Base-by-base conservation (phyloP, 2,329 filamentous ascomycete species). In the Cladophialophora carrionii region DNA sequence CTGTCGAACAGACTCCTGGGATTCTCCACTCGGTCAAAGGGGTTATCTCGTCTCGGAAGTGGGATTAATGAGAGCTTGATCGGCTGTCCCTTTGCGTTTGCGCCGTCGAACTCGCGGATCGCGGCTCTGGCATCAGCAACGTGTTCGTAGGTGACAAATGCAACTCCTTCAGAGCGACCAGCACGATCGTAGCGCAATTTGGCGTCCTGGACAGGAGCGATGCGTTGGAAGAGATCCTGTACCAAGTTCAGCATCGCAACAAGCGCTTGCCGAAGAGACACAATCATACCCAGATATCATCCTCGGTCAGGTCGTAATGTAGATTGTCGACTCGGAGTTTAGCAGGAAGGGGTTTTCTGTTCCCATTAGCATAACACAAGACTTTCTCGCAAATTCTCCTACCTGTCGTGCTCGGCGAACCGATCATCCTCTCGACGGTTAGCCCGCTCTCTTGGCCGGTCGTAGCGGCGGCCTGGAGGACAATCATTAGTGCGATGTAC, bases 291-390 rank as follows among this genome's bases (percentile, higher is more conserved):
- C 90, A 85, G 61, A 96, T 83, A 74, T 96, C 93, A 43, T 89
- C 88, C 76, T 94, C 87, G 12, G 90, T 93, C 68, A 97, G 84
- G 66, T 97, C 93, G 77, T 96, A 97, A 77, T 97, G 93, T 64
- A 97, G 81, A 75, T 96, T 96, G 67, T 96, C 91, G 67, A 96
- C 89, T 70, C 89, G 88, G 70, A 97, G 78, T 78, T 91, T 94
- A 53, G 88, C 83, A 71, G 88, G 87, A 63, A 80, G 79, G 32
- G 79, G 74, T 41, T 85, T 82, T 73, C 86, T 86, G 70, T 2
- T 2, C 22, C 74, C 46, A 70, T 74, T 61, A 74, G 78, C 32
- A 46, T 9, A 26, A 20, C n/a, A 26, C 34, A 52, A 10, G n/a
- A 53, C 17, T 53, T 12, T 37, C 26, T 22, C 12, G 56, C 34